Evolutionary conservation across 495 filamentous ascomycete species (phyloP), one percentile per base, ranked within the genome.

Genomic region (Alectoria sarmentosa): DNA sequence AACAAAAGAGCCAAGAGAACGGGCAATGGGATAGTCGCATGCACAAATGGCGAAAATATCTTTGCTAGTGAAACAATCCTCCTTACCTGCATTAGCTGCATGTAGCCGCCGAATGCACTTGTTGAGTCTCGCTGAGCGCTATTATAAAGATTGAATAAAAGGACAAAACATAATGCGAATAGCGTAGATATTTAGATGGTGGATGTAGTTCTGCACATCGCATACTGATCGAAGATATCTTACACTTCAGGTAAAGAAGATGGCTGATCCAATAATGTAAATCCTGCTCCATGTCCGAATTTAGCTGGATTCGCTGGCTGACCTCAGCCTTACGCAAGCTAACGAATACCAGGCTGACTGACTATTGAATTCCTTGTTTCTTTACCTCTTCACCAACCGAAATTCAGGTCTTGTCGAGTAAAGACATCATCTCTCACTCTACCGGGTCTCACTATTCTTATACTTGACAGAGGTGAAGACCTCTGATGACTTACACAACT

Each of bases 41-140:
- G n/a, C 11, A 46, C n/a, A n/a, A n/a, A n/a, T 46, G 44, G 44
- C n/a, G n/a, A 46, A 7, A 42, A n/a, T n/a, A n/a, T n/a, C n/a
- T n/a, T n/a, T n/a, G n/a, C n/a, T n/a, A 39, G 56, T 37, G 46
- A 54, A 38, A 42, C 9, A 46, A 46, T 34, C 26, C 23, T 49
- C 46, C 46, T 28, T 60, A n/a, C 57, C 44, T 65, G 58, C 23
- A 5, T 38, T 11, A 41, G 6, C 39, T 54, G 60, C n/a, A 48
- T 48, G 44, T 39, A 38, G 39, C 54, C 55, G 32, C 52, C 46
- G 55, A 49, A 26, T 41, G 36, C 36, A 10, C 36, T 37, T 37
- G 36, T 37, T 10, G 36, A 37, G 4, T 5, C 36, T 5, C 4
- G 36, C 10, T 10, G 4, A 10, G 36, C 4, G 36, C 39, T 11